A percentile compares a stretch with the other conserved stretches of the same genome.
phyloP scores from a whole-genome alignment of 306 rosid genomes.

The Boehmeria nivea region DNA sequence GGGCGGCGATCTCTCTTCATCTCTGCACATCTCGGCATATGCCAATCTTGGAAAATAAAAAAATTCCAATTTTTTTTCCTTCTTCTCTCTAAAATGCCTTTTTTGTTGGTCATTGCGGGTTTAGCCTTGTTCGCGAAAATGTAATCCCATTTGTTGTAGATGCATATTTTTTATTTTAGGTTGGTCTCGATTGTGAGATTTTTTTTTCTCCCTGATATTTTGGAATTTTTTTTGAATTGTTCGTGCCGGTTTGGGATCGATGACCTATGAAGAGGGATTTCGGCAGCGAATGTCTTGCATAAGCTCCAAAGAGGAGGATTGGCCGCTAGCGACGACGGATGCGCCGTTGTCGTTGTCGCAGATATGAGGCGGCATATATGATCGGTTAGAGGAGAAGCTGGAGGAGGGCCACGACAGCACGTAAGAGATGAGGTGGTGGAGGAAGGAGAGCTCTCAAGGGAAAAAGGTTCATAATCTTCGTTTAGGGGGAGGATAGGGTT shows the following conservation, averaged over 20 bases:
- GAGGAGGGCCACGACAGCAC: slow-evolving; percentile 25
- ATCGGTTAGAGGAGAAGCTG: slow-evolving; percentile 12
- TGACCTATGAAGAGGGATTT: too few species aligned
- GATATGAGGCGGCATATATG: background rate
- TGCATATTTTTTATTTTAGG: background rate
- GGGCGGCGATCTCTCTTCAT: slow-evolving; percentile 9
- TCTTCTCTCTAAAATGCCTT: background rate
- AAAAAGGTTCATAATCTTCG: slow-evolving; percentile 11
- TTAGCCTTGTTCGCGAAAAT: background rate
- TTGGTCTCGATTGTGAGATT: slow-evolving; percentile 34
- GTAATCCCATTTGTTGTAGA: background rate
- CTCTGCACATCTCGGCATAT: slow-evolving; percentile 42
- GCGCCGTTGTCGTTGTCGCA: background rate
- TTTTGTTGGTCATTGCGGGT: background rate
- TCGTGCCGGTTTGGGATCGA: too few species aligned
- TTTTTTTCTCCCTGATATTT: background rate
- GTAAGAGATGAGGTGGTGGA: slow-evolving; percentile 34
- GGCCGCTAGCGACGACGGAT: slow-evolving; percentile 12
- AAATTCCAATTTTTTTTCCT: background rate
- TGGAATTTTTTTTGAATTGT: too few species aligned
- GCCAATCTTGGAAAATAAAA: slow-evolving; percentile 9
- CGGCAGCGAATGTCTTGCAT: slow-evolving; percentile 75
- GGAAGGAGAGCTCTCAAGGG: slow-evolving; percentile 34
- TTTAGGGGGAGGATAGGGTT: slow-evolving; percentile 49
- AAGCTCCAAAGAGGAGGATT: slow-evolving; percentile 49